A percentile compares a stretch with the other conserved stretches of the same genome.
Conservation (phyloP, 2,329 filamentous ascomycete genomes). For the Cladosporium halotolerans region DNA sequence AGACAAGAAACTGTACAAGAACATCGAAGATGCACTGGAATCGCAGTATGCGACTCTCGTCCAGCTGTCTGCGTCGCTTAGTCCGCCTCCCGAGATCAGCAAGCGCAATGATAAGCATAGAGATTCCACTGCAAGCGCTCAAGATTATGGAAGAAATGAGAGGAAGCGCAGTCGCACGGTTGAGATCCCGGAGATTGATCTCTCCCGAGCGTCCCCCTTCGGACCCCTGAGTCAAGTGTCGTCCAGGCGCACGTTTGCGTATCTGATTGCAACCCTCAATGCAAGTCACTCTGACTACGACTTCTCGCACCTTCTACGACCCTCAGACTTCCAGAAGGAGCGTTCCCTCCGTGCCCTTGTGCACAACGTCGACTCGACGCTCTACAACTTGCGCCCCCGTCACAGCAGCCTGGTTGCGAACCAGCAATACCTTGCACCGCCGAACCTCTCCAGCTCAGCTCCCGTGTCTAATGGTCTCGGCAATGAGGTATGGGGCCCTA, state of each 20-base stretch:
- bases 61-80: slow-evolving; percentile 78
- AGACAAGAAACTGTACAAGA: slow-evolving; percentile 96
- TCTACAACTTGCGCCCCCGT: slow-evolving; percentile 73
- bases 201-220: slow-evolving; percentile 85
- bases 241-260: slow-evolving; percentile 87
- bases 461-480: slow-evolving; percentile 20
- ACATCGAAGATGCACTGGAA: slow-evolving; percentile 85
- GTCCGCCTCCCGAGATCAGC: slow-evolving; percentile 52
- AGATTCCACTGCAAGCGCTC: slow-evolving; percentile 52
- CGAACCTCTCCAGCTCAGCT: slow-evolving; percentile 20
- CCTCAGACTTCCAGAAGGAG: slow-evolving; percentile 84
- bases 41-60: slow-evolving; percentile 85
- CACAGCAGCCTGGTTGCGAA: slow-evolving; percentile 17
- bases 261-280: slow-evolving; percentile 92
- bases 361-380: slow-evolving; percentile 77
- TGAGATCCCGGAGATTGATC: slow-evolving; percentile 45
- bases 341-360: slow-evolving; percentile 73
- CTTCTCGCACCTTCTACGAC: slow-evolving; percentile 85
- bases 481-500: slow-evolving; percentile 64
- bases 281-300: slow-evolving; percentile 95
- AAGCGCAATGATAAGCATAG: slow-evolving; percentile 32
- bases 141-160: slow-evolving; percentile 28
- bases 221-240: slow-evolving; percentile 82
- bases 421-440: slow-evolving; percentile 22
- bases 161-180: slow-evolving; percentile 22